Conservation (phyloP, 108 stramenopile genomes). For the Seminavis robusta region DNA sequence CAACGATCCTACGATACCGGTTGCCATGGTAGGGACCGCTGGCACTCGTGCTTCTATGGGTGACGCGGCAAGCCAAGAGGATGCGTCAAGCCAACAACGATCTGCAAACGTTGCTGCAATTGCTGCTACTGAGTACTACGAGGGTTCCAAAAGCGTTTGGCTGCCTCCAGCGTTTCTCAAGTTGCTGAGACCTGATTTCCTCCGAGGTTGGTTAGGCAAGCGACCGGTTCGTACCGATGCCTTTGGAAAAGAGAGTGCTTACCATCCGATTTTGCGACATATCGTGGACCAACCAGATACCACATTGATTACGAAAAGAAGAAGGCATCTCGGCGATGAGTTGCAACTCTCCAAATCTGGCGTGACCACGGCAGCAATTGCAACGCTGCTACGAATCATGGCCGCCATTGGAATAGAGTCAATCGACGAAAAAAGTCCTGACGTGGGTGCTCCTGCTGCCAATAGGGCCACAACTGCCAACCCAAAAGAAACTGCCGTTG, state of each 20-base stretch:
- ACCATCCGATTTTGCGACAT: constrained; percentile 3
- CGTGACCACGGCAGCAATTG: no score
- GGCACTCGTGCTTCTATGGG: no score
- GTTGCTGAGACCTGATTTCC: not conserved
- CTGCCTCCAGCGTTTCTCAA: constrained; percentile 4
- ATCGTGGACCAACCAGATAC: not conserved
- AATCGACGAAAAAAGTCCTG: constrained; percentile 2
- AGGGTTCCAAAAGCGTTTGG: constrained; percentile 8
- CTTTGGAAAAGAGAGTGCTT: constrained; percentile 1
- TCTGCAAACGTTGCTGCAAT: no score
- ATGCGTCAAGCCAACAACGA: no score
- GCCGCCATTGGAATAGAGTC: constrained; percentile 12
- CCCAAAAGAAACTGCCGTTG: no score
- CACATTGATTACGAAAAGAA: not conserved
- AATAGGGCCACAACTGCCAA: not conserved
- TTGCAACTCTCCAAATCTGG: no score
- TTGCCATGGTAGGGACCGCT: not conserved
- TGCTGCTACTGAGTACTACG: constrained; percentile 7
- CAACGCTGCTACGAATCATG: constrained; percentile 3
- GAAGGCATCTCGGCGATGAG: no score
- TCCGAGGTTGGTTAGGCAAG: constrained; percentile 9
- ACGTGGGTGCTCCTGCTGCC: not conserved
- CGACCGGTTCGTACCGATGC: constrained; percentile 9
- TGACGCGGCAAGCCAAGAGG: no score
- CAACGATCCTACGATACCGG: not conserved